Percentiles rank a stretch among this genome's conserved stretches.
These are phyloP conservation scores for Hsuehochloa calcarea DNA, from an alignment of 176 grass and related monocot species.

Conservation along the genomic window DNA sequence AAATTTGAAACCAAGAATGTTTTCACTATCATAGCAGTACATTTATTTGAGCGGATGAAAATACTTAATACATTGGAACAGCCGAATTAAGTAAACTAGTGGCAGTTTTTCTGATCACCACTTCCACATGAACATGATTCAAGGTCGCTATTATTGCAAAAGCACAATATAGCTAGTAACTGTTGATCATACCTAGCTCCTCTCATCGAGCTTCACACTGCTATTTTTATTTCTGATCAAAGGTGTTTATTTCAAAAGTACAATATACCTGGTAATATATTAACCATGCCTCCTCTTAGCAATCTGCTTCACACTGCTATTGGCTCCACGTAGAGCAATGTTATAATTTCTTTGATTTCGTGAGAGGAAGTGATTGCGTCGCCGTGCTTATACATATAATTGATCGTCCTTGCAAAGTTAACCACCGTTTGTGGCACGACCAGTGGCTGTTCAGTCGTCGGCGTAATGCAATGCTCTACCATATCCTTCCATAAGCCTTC, in stretches of 20 bases:
- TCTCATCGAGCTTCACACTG: neutral
- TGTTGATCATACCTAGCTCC: too few species aligned
- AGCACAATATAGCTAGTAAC: neutral
- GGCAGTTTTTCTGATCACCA: too few species aligned
- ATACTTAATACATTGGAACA: too few species aligned
- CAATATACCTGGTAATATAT: neutral
- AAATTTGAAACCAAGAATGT: too few species aligned
- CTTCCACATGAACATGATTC: neutral
- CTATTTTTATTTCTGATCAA: neutral
- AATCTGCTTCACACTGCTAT: neutral
- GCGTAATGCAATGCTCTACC: neutral
- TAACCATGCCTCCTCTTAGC: neutral
- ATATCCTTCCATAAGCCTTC: conserved; percentile 53
- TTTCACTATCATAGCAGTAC: too few species aligned
- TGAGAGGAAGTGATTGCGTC: conserved; percentile 32
- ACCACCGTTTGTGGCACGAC: conserved; percentile 11
- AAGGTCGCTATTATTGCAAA: neutral
- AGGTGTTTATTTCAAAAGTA: neutral
- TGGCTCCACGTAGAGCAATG: conserved; percentile 19
- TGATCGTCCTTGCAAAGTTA: conserved; percentile 29
- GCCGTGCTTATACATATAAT: conserved; percentile 21
- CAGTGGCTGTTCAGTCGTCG: conserved; percentile 2
- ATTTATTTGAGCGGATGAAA: too few species aligned
- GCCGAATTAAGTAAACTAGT: too few species aligned
- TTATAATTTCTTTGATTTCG: conserved; percentile 30